These are phyloP conservation scores for Linum usitatissimum DNA, from an alignment of 345 rosid genomes.

Conservation along the genomic window DNA sequence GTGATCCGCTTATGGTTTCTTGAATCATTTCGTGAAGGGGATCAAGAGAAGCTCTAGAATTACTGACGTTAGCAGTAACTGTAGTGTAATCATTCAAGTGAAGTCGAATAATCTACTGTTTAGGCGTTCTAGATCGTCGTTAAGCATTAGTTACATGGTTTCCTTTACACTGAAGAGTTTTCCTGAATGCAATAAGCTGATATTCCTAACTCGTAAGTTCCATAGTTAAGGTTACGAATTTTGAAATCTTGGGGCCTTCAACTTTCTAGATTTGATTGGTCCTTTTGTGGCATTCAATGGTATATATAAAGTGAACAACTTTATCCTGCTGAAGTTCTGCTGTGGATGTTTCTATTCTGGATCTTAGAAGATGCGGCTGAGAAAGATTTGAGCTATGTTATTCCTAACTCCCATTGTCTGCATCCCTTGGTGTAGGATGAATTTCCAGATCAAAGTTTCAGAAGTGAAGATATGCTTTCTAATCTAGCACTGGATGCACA, in stretches of 20 bases:
- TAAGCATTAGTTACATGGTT: too few relatives aligned
- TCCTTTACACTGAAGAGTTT: not conserved
- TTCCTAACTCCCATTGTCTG: not conserved
- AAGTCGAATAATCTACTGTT: not conserved
- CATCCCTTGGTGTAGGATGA: constrained; percentile 24
- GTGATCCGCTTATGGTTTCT: not conserved
- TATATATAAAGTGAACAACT: not conserved
- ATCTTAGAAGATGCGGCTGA: too few relatives aligned
- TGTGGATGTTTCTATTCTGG: not conserved
- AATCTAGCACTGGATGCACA: constrained; percentile 50
- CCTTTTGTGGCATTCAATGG: not conserved
- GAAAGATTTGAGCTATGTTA: too few relatives aligned
- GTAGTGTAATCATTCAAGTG: too few relatives aligned
- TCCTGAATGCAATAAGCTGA: not conserved
- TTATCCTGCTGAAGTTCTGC: not conserved
- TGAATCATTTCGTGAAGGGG: not conserved
- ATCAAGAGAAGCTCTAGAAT: not conserved
- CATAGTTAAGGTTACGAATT: too few relatives aligned
- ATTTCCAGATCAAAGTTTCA: constrained; percentile 21
- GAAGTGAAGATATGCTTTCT: constrained; percentile 24
- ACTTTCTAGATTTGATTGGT: not conserved
- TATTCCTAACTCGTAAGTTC: too few relatives aligned
- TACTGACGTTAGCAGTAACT: too few relatives aligned
- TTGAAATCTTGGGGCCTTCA: not conserved
- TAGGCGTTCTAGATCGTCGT: too few relatives aligned